Percentiles rank a stretch among this genome's conserved stretches.
Conservation (phyloP, 2,329 filamentous ascomycete genomes). For the Tolypocladium paradoxum region DNA sequence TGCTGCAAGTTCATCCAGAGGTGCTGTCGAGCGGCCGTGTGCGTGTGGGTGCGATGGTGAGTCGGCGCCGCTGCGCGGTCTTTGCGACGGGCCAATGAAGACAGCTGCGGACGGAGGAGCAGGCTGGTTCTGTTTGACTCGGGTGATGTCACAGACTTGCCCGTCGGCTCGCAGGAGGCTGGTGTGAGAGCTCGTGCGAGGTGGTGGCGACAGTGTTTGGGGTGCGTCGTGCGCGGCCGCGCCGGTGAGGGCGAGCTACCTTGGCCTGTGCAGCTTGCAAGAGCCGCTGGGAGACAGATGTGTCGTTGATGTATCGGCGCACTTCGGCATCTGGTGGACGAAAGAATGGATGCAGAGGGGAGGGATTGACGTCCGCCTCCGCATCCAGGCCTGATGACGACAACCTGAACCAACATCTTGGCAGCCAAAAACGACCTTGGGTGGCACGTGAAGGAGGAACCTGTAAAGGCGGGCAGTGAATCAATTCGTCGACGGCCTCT, state of each 20-base stretch:
- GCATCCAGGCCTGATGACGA: not conserved
- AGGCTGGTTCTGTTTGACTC: not conserved
- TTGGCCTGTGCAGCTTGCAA: not conserved
- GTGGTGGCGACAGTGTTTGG: not conserved
- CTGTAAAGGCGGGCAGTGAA: not conserved
- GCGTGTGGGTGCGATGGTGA: not conserved
- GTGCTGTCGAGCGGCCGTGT: not conserved
- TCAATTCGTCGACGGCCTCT: not conserved
- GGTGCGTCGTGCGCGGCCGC: not conserved
- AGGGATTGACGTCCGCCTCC: not conserved
- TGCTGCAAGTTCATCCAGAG: not conserved
- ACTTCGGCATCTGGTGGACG: not conserved
- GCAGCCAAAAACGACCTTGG: not conserved
- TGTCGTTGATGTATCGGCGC: not conserved
- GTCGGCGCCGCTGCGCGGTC: not conserved
- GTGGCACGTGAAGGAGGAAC: not conserved
- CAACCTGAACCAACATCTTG: not conserved
- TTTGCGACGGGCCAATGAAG: not conserved
- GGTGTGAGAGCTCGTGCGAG: not conserved
- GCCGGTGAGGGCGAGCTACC: not conserved
- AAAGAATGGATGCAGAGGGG: not conserved
- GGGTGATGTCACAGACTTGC: not conserved
- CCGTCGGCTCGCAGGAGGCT: not conserved
- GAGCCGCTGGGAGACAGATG: not conserved
- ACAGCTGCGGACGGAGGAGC: not conserved